phyloP scores from a whole-genome alignment of 225 moss, liverwort and hornwort species.

The Sphagnum contortum region DNA sequence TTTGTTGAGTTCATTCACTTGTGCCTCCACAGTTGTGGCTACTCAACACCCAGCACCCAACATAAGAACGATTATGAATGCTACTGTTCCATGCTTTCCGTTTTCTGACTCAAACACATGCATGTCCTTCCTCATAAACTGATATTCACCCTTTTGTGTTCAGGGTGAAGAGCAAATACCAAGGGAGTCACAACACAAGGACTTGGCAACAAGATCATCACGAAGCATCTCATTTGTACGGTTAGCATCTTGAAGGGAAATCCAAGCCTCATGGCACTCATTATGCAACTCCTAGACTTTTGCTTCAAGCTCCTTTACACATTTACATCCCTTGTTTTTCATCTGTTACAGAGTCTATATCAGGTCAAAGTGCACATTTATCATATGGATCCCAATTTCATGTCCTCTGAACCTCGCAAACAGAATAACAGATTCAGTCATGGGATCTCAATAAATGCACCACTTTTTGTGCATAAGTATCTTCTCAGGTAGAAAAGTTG shows the following conservation, averaged over 20 bases:
- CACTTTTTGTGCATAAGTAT: no score
- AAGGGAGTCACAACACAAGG: slow-evolving; percentile 62
- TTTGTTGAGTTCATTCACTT: slow-evolving; percentile 47
- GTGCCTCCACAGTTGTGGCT: slow-evolving; percentile 74
- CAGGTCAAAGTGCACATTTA: no score
- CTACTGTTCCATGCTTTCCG: no score
- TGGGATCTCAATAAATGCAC: no score
- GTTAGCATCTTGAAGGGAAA: slow-evolving; percentile 74
- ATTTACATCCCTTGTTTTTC: slow-evolving; percentile 45
- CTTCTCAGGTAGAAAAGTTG: no score
- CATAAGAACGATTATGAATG: no score
- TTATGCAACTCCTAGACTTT: slow-evolving; percentile 62
- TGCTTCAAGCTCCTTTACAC: slow-evolving; percentile 40
- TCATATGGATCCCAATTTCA: no score
- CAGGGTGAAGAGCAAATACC: slow-evolving; percentile 24
- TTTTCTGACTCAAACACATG: no score
- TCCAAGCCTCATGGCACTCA: slow-evolving; percentile 93
- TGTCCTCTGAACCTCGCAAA: no score
- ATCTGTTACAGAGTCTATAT: slow-evolving; percentile 14
- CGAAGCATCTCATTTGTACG: slow-evolving; percentile 67
- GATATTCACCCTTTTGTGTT: no score
- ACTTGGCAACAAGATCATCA: slow-evolving; percentile 66
- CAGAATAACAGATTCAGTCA: no score
- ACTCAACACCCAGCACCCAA: background rate
- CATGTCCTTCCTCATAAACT: no score